Conservation (phyloP, 106 monocot genomes). For the Dendrobium huoshanense region DNA sequence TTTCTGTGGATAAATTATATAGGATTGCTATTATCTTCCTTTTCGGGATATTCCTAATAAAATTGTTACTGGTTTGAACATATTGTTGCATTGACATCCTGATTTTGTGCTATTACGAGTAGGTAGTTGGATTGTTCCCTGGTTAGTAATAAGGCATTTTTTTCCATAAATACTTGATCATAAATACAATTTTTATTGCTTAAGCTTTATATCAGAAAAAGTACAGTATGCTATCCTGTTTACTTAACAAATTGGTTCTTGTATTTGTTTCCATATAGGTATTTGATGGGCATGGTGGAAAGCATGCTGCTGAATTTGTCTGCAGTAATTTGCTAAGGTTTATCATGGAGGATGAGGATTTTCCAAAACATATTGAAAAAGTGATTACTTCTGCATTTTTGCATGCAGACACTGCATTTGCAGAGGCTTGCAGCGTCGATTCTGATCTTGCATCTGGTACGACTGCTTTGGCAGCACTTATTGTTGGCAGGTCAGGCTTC, state of each 20-base stretch:
- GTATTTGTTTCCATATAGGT: constrained; percentile 30
- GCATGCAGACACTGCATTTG: constrained; percentile 78
- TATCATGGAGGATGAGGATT: constrained; percentile 53
- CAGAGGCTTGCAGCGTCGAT: constrained; percentile 65
- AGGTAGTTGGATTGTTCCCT: background rate
- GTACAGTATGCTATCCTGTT: background rate
- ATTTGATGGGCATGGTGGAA: constrained; percentile 96
- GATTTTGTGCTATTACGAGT: background rate
- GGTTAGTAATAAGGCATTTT: background rate
- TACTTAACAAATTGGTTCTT: background rate
- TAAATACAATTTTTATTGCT: background rate
- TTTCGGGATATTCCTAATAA: background rate
- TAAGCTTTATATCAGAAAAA: background rate
- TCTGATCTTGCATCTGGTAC: constrained; percentile 80
- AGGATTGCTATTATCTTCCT: background rate
- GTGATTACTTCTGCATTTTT: constrained; percentile 73
- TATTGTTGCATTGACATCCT: background rate
- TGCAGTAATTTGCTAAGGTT: constrained; percentile 65
- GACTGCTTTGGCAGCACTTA: constrained; percentile 69
- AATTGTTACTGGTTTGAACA: background rate
- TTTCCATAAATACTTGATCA: background rate
- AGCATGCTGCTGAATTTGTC: constrained; percentile 84
- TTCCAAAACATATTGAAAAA: constrained; percentile 63
- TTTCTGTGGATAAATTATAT: background rate
- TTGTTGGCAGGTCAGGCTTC: constrained; percentile 67